Evolutionary conservation across 768 basidiomycete genomes (phyloP).

Genomic region (Auriscalpium vulgare): DNA sequence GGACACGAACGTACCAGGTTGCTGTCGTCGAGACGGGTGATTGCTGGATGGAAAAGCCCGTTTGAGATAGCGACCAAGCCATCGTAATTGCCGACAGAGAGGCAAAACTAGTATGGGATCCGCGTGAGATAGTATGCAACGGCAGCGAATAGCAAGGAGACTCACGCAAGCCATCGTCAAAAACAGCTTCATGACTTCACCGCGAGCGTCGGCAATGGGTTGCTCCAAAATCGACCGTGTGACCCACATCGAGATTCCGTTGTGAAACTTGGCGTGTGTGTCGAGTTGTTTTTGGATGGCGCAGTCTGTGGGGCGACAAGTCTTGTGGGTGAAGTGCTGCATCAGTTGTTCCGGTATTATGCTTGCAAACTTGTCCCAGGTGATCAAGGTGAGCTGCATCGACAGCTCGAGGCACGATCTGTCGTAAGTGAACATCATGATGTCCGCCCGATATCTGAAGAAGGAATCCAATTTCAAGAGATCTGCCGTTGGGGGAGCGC

Average conservation of each 20-base stretch:
- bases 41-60: neutral
- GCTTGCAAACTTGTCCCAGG: slow-evolving; percentile 32
- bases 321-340: neutral
- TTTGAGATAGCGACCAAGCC: neutral
- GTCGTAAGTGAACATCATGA: slow-evolving; percentile 27
- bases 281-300: neutral
- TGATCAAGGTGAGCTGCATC: slow-evolving; percentile 41
- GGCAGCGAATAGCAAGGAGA: neutral
- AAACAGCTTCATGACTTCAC: neutral
- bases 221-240: neutral
- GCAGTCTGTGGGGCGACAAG: neutral
- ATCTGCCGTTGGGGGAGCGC: slow-evolving; percentile 9
- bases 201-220: neutral
- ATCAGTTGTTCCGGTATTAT: slow-evolving; percentile 32
- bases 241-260: slow-evolving; percentile 9
- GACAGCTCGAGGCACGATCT: slow-evolving; percentile 36
- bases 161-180: neutral
- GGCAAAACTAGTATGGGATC: neutral
- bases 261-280: neutral
- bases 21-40: neutral
- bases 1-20: neutral
- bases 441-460: slow-evolving; percentile 21
- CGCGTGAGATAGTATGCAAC: neutral
- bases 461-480: slow-evolving; percentile 9
- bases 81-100: neutral